phyloP scores from a whole-genome alignment of 176 grass and related monocot genomes.

The Bonia amplexicaulis region DNA sequence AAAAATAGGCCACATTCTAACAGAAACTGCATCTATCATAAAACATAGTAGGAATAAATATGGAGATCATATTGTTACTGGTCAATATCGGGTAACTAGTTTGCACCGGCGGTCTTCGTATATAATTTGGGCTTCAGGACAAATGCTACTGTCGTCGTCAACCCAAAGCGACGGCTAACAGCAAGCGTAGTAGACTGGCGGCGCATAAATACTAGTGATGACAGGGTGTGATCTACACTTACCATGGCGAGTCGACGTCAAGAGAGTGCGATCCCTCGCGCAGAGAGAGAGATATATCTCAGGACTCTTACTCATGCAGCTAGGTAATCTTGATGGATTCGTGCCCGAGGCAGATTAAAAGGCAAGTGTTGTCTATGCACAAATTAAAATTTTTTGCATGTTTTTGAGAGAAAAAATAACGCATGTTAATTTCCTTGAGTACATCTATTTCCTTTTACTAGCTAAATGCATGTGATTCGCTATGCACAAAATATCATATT shows the following conservation, averaged over 20 bases:
- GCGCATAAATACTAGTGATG: slow-evolving; percentile 14
- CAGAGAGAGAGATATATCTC: neutral
- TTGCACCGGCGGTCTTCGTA: neutral
- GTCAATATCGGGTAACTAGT: neutral
- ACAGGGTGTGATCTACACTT: neutral
- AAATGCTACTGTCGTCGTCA: neutral
- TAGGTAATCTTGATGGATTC: neutral
- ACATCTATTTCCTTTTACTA: neutral
- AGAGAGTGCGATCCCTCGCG: neutral
- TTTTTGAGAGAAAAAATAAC: no score
- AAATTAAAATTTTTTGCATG: neutral
- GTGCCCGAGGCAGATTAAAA: neutral
- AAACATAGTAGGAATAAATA: neutral
- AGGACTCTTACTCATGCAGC: neutral
- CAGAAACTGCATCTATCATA: neutral
- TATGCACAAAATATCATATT: no score
- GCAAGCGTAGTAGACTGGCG: neutral
- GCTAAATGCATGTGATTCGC: no score
- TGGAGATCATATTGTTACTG: neutral
- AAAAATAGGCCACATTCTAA: no score
- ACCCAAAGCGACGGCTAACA: slow-evolving; percentile 4
- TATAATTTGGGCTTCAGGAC: neutral
- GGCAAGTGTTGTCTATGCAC: neutral
- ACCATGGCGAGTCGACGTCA: neutral
- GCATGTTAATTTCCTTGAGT: neutral